Evolutionary conservation across 352 stramenopile genomes (phyloP), one percentile per base, ranked within the genome.

Genomic region (Phytophthora meadii): DNA sequence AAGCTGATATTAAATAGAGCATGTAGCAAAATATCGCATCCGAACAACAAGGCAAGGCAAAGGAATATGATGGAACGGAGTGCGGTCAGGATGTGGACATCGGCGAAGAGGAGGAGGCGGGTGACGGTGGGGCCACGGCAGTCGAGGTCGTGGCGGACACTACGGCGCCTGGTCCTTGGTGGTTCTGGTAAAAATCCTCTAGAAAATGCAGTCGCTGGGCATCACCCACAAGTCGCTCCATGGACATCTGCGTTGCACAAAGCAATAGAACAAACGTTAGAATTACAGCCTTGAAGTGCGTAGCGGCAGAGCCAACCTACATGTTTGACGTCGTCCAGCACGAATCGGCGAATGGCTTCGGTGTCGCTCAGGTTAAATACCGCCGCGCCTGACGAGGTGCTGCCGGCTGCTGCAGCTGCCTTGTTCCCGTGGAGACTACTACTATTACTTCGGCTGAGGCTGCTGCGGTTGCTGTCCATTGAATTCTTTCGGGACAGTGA

Each of bases 171-270:
- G 50, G 14, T 50, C 45, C 49, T 54, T 72, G 65, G 32, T 60
- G 68, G 49, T 65, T 74, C 50, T 77, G 70, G 45, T 85, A 89
- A 25, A 87, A 70, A 24, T 82, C 71, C 62, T 93, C 87, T 45
- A 95, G 68, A 57, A 84, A 91, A 47, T 86, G 74, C 50, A 93
- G 77, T 15, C 85, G 84, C 60, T 89, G 87, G 42, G 83, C 83
- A 48, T 93, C 80, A 22, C 79, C 67, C n/a, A 94, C 82, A 24
- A 94, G 79, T 32, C 84, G 79, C 49, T 91, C 84, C 62, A 94
- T 89, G 32, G 84, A 91, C 70, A 94, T 92, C 81, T 92, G 39
- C 37, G 9, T 14, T 4, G 9, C 9, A 12, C 1, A 11, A 60
- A 25, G 11, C 12, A 27, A 52, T 40, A 63, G 9, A 54, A 52